Evolutionary conservation across 177 flowering plant genomes (phyloP), one percentile per base, ranked within the genome.

Genomic region (Vitis hybrid): DNA sequence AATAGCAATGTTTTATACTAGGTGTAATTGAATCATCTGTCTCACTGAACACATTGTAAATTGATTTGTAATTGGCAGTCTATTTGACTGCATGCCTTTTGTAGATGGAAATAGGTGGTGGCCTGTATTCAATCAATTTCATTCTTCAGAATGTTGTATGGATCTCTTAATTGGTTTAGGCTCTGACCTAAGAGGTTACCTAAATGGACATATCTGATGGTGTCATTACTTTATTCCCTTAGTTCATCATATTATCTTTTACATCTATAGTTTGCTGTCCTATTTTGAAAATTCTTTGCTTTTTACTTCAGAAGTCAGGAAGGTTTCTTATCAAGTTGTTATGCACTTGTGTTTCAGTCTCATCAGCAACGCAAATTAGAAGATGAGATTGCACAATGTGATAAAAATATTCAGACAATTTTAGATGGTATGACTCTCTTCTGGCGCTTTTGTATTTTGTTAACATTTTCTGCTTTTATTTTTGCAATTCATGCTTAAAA

Each of bases 311-410:
- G 41, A 50, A 53, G 14, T 41, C 30, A 15, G 18, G 71, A 49
- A 51, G 35, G 30, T 15, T 58, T 24, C 46, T 18, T 14, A 11
- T 30, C 6, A 21, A 24, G 14, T 46, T 58, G 41, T 32, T 13
- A 7, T 63, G 75, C 70, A 53, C 57, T 64, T 63, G 50, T 71
- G 21, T 74, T 79, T 71, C 85, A 88, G 90, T 69, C 72, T 69
- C 79, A 65, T 17, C 83, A 83, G 79, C 84, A 61, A 49, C 85
- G 87, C 4, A 41, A 58, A 17, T 74, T 87, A 17, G 86, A 82
- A 58, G 88, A 87, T 74, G 83, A 86, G 76, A 83, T 87, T 74
- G 93, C 90, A 69, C 54, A 49, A 41, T 86, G 88, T 74, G 84
- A 87, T 59, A 80, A 67, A 66, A 73, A 71, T 35, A 81, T 89